Base-by-base conservation (phyloP, 2,329 filamentous ascomycete species). In the Metarhizium robertsii region DNA sequence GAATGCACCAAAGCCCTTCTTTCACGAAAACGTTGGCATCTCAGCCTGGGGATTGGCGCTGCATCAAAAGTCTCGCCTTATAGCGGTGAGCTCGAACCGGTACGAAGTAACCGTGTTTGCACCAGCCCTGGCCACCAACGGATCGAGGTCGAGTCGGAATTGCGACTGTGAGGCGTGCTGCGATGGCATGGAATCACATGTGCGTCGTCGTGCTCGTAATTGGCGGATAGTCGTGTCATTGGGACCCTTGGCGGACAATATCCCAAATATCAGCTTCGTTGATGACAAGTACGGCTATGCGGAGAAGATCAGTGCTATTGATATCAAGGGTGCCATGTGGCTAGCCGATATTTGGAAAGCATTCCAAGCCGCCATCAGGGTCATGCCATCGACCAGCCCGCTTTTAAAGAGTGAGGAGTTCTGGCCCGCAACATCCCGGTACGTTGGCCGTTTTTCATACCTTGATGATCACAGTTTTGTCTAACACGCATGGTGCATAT, bases 1-100 rank as follows among this genome's bases (percentile, higher is more conserved):
- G 8, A 57, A 52, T 30, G 14, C 20, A 25, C 61, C 73, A 57
- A 64, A 61, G 54, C 73, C 74, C 0, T 88, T 95, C 65, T 88
- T 96, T 56, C 81, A 84, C 57, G 81, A 87, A 42, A 91, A 88
- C 65, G 90, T 96, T 2, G 81, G 82, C 1, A 73, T 72, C 29
- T 92, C 89, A 57, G 92, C 92, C 2, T 99, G 94, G 94, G 94
- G 92, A 0, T 71, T 96, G 50, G 87, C 90, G 7, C 79, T 96
- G 11, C 92, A 97, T 67, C 79, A 83, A 58, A 75, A 85, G 59
- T 90, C 89, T n/a, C 84, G 92, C 0, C 75, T 96, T 58, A 87
- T 99, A 59, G 94, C 92, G 0, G 86, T 95, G 43, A 89, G 88
- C 62, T 85, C 88, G 0, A 99, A 99, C 66, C 80, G 78, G 4